Evolutionary conservation across 1,284 basidiomycete species (phyloP).

Genomic region (Pterulicium gracile): DNA sequence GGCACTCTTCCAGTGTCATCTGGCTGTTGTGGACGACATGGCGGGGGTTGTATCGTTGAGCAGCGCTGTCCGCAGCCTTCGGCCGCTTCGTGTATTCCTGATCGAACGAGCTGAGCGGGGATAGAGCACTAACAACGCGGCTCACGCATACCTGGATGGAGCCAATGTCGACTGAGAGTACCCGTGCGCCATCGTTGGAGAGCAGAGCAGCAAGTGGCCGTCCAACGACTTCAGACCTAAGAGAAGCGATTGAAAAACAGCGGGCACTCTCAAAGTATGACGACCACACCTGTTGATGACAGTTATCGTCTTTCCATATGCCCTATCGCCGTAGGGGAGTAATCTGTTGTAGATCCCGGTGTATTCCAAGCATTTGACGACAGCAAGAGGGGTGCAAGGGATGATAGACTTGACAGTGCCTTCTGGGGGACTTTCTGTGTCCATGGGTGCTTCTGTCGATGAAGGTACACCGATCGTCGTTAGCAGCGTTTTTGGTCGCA

Average conservation of each 20-base stretch:
- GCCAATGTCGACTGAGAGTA: slow-evolving; percentile 92
- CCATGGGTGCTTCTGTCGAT: slow-evolving; percentile 21
- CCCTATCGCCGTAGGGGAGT: slow-evolving; percentile 88
- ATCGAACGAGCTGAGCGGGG: background rate
- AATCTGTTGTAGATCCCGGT: slow-evolving; percentile 89
- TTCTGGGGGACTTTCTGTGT: slow-evolving; percentile 57
- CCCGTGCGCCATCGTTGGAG: slow-evolving; percentile 91
- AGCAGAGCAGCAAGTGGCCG: slow-evolving; percentile 89
- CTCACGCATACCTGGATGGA: slow-evolving; percentile 62
- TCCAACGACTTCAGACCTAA: slow-evolving; percentile 91
- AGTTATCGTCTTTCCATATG: slow-evolving; percentile 88
- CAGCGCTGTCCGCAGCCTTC: slow-evolving; percentile 24
- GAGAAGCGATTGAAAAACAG: background rate
- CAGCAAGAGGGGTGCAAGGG: slow-evolving; percentile 93
- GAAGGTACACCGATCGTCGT: slow-evolving; percentile 28
- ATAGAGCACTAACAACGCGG: slow-evolving; percentile 1
- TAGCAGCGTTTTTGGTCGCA: slow-evolving; percentile 53
- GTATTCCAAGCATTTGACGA: slow-evolving; percentile 91
- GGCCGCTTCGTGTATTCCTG: slow-evolving; percentile 90
- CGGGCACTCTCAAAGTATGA: background rate
- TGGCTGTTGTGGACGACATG: slow-evolving; percentile 70
- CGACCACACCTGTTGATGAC: slow-evolving; percentile 81
- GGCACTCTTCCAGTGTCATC: slow-evolving; percentile 65
- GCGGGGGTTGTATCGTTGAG: slow-evolving; percentile 61
- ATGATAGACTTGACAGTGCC: slow-evolving; percentile 90